phyloP scores from a whole-genome alignment of 306 rosid species.

The Hippophae rhamnoides region DNA sequence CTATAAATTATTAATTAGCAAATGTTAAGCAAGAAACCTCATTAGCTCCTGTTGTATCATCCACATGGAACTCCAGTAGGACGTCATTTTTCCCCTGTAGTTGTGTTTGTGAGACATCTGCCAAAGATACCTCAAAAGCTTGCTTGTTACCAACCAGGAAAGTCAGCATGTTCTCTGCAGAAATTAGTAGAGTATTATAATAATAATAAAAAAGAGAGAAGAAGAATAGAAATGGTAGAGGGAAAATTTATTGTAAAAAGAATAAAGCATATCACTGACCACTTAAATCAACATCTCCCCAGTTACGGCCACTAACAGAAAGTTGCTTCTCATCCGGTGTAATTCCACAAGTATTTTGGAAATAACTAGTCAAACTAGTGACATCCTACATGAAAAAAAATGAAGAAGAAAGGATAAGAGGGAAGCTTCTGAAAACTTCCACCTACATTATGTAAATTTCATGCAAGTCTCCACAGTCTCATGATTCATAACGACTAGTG shows the following conservation, averaged over 20 bases:
- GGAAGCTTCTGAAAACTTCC: conserved; percentile 3
- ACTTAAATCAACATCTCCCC: conserved; percentile 95
- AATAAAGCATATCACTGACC: conserved; percentile 41
- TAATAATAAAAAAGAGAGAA: not conserved
- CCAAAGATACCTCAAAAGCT: conserved; percentile 96
- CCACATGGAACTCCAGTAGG: conserved; percentile 88
- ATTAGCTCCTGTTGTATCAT: conserved; percentile 95
- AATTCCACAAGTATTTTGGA: conserved; percentile 68
- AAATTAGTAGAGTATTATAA: conserved; percentile 12
- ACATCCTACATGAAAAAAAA: conserved; percentile 49
- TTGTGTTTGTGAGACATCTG: conserved; percentile 92
- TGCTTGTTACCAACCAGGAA: conserved; percentile 88
- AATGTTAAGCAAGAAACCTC: conserved; percentile 43
- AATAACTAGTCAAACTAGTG: conserved; percentile 60
- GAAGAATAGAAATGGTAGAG: not conserved
- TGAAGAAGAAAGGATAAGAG: conserved; percentile 6
- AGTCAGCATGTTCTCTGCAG: conserved; percentile 78
- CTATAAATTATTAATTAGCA: not conserved
- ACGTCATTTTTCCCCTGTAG: conserved; percentile 96
- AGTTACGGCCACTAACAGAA: conserved; percentile 92
- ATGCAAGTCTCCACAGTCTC: not conserved
- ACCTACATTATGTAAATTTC: not conserved
- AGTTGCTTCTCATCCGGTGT: conserved; percentile 77
- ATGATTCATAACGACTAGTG: too few species aligned
- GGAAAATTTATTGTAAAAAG: not conserved